These are phyloP conservation scores for Babjeviella inositovora DNA, from an alignment of 805 yeast species.

Conservation along the genomic window DNA sequence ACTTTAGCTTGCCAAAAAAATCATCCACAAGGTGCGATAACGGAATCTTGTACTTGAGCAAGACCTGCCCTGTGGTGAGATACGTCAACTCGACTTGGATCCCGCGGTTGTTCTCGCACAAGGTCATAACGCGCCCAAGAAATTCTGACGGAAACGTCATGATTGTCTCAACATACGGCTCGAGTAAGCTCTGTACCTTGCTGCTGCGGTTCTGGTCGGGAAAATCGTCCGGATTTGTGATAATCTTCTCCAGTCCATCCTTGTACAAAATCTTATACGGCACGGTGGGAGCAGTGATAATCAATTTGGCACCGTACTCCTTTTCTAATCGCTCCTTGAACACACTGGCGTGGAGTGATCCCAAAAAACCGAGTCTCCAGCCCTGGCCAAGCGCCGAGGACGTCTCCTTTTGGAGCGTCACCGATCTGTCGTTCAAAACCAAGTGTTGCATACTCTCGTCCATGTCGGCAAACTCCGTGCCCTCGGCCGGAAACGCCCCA, in stretches of 20 bases:
- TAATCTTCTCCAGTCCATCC: conserved; percentile 45
- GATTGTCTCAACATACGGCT: conserved; percentile 81
- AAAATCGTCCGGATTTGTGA: conserved; percentile 88
- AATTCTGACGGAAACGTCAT: conserved; percentile 88
- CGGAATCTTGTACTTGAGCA: conserved; percentile 70
- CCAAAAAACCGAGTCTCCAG: conserved; percentile 92
- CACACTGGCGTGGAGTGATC: conserved; percentile 89
- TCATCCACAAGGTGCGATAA: conserved; percentile 86
- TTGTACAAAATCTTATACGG: conserved; percentile 68
- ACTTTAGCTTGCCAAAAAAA: conserved; percentile 86
- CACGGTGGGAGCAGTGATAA: conserved; percentile 91
- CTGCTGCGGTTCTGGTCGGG: conserved; percentile 43
- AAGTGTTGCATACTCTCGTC: conserved; percentile 83
- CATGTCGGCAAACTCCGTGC: conserved; percentile 72
- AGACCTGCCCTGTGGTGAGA: conserved; percentile 64
- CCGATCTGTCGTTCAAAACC: conserved; percentile 85
- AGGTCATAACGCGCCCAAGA: conserved; percentile 70
- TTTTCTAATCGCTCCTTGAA: conserved; percentile 83
- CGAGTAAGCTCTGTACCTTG: conserved; percentile 40
- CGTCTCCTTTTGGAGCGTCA: conserved; percentile 76
- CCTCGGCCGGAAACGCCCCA: conserved; percentile 96
- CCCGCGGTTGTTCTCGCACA: conserved; percentile 79
- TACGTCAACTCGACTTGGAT: conserved; percentile 67
- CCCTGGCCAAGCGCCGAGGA: conserved; percentile 94
- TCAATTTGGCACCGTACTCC: conserved; percentile 86